phyloP scores from a whole-genome alignment of 805 yeast genomes.

The Allodekkera sacchari region DNA sequence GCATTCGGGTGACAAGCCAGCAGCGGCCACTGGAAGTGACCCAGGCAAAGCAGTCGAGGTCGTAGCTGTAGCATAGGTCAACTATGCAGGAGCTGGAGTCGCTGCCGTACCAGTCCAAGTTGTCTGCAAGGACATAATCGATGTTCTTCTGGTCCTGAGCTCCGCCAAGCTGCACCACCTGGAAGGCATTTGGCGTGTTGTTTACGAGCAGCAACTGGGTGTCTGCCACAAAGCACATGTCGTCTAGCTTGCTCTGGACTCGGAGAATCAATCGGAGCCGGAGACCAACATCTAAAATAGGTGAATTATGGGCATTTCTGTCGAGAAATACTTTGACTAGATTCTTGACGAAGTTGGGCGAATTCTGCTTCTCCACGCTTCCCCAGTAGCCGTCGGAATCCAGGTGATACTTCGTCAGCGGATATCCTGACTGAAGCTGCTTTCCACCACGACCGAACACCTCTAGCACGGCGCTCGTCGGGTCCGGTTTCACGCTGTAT shows the following conservation, averaged over 20 bases:
- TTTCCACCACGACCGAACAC: conserved; percentile 22
- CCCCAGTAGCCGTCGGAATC: conserved; percentile 8
- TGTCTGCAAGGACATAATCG: conserved; percentile 22
- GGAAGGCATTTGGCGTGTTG: conserved; percentile 27
- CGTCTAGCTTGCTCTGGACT: conserved; percentile 25
- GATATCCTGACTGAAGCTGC: conserved; percentile 26
- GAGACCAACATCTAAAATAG: conserved; percentile 25
- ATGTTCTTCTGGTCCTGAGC: conserved; percentile 15
- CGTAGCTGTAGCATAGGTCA: conserved; percentile 12
- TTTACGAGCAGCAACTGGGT: conserved; percentile 21
- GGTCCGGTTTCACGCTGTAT: conserved; percentile 29
- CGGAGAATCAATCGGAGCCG: conserved; percentile 27
- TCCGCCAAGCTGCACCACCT: conserved; percentile 20
- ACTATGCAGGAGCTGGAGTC: conserved; percentile 9
- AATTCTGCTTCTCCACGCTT: conserved; percentile 3
- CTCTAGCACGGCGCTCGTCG: conserved; percentile 22
- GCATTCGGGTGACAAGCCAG: conserved; percentile 15
- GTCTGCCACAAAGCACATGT: conserved; percentile 18
- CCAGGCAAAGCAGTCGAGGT: conserved; percentile 24
- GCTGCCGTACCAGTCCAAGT: conserved; percentile 25
- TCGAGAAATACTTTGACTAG: conserved; percentile 20
- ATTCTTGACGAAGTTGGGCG: conserved; percentile 13
- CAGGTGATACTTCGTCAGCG: conserved; percentile 6
- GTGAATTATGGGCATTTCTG: conserved; percentile 16
- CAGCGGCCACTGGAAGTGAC: conserved; percentile 21